phyloP scores from a whole-genome alignment of 768 basidiomycete species.

The Tylopilus subfusipes region DNA sequence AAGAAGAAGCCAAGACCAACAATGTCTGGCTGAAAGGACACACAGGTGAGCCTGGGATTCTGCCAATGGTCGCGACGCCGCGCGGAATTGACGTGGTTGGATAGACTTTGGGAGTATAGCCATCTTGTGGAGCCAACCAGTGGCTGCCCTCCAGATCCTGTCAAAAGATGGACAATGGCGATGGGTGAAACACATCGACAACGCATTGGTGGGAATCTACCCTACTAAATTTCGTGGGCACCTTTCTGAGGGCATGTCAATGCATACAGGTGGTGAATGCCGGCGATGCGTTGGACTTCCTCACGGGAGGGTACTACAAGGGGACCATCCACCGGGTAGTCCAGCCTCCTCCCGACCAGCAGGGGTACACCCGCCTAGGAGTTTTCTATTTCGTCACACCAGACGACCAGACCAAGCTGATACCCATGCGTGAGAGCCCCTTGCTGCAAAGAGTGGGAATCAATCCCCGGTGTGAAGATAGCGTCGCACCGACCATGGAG shows the following conservation, averaged over 20 bases:
- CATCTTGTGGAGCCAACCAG: slow-evolving; percentile 59
- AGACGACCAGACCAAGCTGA: slow-evolving; percentile 47
- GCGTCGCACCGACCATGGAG: slow-evolving; percentile 48
- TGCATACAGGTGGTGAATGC: slow-evolving; percentile 64
- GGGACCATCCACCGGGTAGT: slow-evolving; percentile 61
- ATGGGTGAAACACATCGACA: slow-evolving; percentile 57
- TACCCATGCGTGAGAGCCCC: slow-evolving; percentile 45
- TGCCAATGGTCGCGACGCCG: too few species aligned
- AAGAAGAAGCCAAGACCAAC: slow-evolving; percentile 48
- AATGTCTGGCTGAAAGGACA: slow-evolving; percentile 63
- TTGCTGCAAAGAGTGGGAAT: slow-evolving; percentile 47
- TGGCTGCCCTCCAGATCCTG: slow-evolving; percentile 56
- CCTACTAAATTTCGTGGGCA: background rate
- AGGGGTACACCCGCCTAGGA: slow-evolving; percentile 46
- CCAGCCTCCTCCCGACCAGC: slow-evolving; percentile 56
- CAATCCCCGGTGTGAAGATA: slow-evolving; percentile 34
- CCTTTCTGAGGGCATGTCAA: background rate
- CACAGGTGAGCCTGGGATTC: slow-evolving; percentile 36
- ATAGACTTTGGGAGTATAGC: slow-evolving; percentile 54
- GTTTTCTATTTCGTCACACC: slow-evolving; percentile 56
- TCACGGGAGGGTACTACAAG: slow-evolving; percentile 58
- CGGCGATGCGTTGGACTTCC: slow-evolving; percentile 57
- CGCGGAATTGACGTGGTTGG: background rate
- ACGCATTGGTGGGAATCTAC: slow-evolving; percentile 43
- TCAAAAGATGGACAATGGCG: slow-evolving; percentile 50